phyloP scores from a whole-genome alignment of 2,329 filamentous ascomycete genomes.

The Epichloe festucae region DNA sequence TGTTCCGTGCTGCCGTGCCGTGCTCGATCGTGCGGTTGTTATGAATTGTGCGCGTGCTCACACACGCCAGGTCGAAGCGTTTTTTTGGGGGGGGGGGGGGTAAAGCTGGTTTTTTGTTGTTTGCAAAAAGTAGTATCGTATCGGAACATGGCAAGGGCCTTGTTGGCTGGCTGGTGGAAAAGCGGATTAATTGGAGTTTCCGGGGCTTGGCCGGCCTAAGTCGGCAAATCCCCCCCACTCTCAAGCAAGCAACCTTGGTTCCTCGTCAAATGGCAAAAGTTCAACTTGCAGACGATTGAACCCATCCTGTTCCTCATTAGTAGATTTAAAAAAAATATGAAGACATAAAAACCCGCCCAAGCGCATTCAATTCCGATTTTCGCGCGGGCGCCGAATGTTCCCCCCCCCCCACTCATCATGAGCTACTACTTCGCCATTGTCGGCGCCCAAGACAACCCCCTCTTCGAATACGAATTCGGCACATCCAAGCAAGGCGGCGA shows the following conservation, averaged over 20 bases:
- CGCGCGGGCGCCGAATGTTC: conserved; percentile 2
- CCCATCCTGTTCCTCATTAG: not conserved
- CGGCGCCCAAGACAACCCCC: conserved; percentile 85
- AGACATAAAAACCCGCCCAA: not conserved
- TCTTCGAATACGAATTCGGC: conserved; percentile 95
- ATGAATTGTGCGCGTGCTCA: too few species aligned
- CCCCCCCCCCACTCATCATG: conserved; percentile 59
- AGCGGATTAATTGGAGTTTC: not conserved
- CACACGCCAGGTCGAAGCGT: too few species aligned
- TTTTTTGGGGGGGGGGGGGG: too few species aligned
- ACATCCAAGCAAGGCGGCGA: conserved; percentile 94
- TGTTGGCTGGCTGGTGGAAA: too few species aligned
- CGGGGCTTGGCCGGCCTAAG: not conserved
- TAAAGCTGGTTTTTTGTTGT: too few species aligned
- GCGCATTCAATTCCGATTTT: not conserved
- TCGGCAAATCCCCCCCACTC: not conserved
- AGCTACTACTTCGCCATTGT: conserved; percentile 98
- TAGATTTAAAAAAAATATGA: too few species aligned
- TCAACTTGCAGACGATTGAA: too few species aligned
- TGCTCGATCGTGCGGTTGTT: too few species aligned
- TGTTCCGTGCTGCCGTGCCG: not conserved
- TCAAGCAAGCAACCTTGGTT: too few species aligned
- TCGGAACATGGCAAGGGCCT: too few species aligned
- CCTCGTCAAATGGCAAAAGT: too few species aligned
- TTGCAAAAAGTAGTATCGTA: too few species aligned